These are phyloP conservation scores for Vickermania ingenoplastis DNA, from an alignment of 208 protist species.

Conservation along the genomic window DNA sequence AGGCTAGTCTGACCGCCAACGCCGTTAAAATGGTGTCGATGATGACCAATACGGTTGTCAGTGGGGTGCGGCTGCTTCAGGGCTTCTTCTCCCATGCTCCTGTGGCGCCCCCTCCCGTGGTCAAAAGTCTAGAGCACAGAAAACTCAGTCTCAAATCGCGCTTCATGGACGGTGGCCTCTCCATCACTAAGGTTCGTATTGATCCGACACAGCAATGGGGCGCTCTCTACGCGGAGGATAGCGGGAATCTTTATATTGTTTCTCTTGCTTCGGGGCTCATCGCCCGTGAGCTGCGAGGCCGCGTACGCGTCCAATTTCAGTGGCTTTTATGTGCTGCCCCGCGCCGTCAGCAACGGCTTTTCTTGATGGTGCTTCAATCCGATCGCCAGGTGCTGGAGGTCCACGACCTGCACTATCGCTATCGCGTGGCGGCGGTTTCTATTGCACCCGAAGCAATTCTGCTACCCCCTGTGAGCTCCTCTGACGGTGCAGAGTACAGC, in stretches of 20 bases:
- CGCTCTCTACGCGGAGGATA: slow-evolving; percentile 34
- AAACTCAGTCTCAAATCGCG: slow-evolving; percentile 10
- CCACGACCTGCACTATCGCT: slow-evolving; percentile 39
- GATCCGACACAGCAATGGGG: slow-evolving; percentile 65
- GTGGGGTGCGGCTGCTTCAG: slow-evolving; percentile 16
- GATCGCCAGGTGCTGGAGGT: slow-evolving; percentile 62
- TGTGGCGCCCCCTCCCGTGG: slow-evolving; percentile 7
- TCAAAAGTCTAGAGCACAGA: slow-evolving; percentile 31
- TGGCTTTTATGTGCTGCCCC: slow-evolving; percentile 42
- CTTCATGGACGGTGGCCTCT: slow-evolving; percentile 47
- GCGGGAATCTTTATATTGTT: slow-evolving; percentile 60
- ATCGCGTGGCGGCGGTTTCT: slow-evolving; percentile 46
- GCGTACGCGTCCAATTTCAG: slow-evolving; percentile 53
- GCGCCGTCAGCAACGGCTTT: slow-evolving; percentile 22
- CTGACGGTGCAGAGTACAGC: background rate
- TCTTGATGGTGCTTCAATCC: slow-evolving; percentile 63
- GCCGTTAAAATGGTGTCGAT: slow-evolving; percentile 44
- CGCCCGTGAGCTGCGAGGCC: slow-evolving; percentile 55
- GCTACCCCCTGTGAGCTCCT: slow-evolving; percentile 19
- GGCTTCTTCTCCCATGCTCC: slow-evolving; percentile 1
- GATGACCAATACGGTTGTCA: slow-evolving; percentile 31
- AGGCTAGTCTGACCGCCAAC: slow-evolving; percentile 21
- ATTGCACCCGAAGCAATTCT: slow-evolving; percentile 43
- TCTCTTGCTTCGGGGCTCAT: slow-evolving; percentile 39
- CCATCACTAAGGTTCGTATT: slow-evolving; percentile 34